Evolutionary conservation across 805 yeast genomes (phyloP), one percentile per base, ranked within the genome.

Genomic region (Cyberlindnera misumaiensis): DNA sequence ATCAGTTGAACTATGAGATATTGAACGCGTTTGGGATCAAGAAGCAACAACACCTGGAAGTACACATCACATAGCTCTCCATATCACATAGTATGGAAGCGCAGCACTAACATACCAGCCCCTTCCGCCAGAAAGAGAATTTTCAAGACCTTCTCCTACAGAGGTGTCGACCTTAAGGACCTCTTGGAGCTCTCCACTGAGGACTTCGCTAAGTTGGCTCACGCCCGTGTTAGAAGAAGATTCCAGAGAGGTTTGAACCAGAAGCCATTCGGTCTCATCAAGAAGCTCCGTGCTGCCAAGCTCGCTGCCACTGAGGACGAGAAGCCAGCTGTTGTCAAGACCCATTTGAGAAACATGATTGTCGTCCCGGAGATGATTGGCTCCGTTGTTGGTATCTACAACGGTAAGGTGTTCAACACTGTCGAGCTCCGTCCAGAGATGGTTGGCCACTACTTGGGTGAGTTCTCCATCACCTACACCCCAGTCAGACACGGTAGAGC

Each of bases 361-460:
- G 69, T 93, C 65, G 93, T 93, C 57, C 99, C 99, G 75, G 99
- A 93, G 81, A 93, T 93, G 98, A 88, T 93, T 63, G 98, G 98
- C 69, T 87, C 97, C 49, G 94, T 90, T 57, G 81, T 93, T 60
- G 97, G 97, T 76, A 84, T 93, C 62, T 93, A 93, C 96, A 93
- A 93, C 82, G 99, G 99, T 77, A 93, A 93, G 80, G 86, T 77
- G 61, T 93, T 93, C 95, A 90, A 90, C 95, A 84, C 82, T 63
- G 96, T 93, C 71, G 99, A 93, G 74, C 76, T 93, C 75, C 88
- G 77, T 73, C 96, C 98, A 65, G 99, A 93, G 80, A 93, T 93
- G 98, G 89, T 90, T 68, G 97, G 98, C 70, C 96, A 90, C 84
- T 93, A 93, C 94, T 85, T 93, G 64, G 99, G 97, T 77, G 99